Conservation (phyloP, 768 basidiomycete genomes). For the Suillus decipiens region DNA sequence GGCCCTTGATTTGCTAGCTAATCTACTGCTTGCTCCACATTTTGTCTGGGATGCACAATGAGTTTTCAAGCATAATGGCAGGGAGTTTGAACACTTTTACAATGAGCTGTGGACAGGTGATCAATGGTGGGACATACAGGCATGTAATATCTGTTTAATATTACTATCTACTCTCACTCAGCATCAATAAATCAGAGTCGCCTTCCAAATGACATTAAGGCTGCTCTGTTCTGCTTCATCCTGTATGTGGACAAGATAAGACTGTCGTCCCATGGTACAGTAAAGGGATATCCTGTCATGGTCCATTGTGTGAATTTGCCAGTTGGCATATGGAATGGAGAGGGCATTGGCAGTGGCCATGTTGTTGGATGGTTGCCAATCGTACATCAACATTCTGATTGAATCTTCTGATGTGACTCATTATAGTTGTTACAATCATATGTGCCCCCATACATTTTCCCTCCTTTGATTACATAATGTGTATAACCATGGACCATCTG, state of each 20-base stretch:
- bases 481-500: too few species aligned
- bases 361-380: constrained; percentile 22
- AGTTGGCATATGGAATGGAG: constrained; percentile 15
- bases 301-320: constrained; percentile 19
- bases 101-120: constrained; percentile 40
- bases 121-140: constrained; percentile 39
- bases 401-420: background rate
- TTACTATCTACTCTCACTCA: background rate
- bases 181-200: background rate
- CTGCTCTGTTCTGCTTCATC: constrained; percentile 9
- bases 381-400: constrained; percentile 4
- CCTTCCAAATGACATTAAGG: constrained; percentile 8
- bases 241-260: constrained; percentile 23
- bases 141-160: constrained; percentile 12
- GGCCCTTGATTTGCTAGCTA: constrained; percentile 7
- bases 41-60: constrained; percentile 36
- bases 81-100: constrained; percentile 27
- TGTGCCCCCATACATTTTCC: too few species aligned
- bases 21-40: constrained; percentile 7
- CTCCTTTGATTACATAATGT: too few species aligned
- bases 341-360: constrained; percentile 17
- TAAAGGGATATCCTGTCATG: constrained; percentile 23
- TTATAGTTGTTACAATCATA: too few species aligned
- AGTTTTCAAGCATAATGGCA: constrained; percentile 28
- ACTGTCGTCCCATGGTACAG: constrained; percentile 17